Evolutionary conservation across 2,329 filamentous ascomycete species (phyloP).

Genomic region (Arthrocladium fulminans): DNA sequence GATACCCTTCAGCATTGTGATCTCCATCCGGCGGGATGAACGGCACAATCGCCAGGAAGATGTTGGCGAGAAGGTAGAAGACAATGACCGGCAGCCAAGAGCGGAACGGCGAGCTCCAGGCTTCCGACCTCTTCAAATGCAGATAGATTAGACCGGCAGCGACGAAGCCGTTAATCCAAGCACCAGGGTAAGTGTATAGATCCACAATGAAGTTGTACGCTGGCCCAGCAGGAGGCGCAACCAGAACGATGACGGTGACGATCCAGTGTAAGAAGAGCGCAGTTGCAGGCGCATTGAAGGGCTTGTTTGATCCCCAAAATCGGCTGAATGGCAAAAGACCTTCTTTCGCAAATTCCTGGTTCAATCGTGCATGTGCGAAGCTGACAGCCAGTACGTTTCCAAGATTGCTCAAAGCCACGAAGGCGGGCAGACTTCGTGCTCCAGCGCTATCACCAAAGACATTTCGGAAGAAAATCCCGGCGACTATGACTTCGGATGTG

Average conservation of each 20-base stretch:
- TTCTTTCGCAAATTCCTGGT: conserved; percentile 59
- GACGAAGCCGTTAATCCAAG: conserved; percentile 28
- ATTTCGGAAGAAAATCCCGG: conserved; percentile 51
- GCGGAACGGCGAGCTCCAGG: conserved; percentile 42
- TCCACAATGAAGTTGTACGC: conserved; percentile 45
- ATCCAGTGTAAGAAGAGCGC: conserved; percentile 55
- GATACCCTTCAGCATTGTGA: conserved; percentile 44
- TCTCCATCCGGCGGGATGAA: conserved; percentile 43
- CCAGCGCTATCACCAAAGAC: conserved; percentile 38
- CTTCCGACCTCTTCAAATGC: conserved; percentile 33
- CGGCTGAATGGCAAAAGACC: conserved; percentile 56
- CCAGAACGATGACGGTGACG: conserved; percentile 55
- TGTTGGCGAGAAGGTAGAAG: conserved; percentile 46
- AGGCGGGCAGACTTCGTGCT: conserved; percentile 36
- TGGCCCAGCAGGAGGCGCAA: conserved; percentile 58
- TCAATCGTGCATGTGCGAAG: conserved; percentile 45
- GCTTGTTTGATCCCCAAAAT: conserved; percentile 61
- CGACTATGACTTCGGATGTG: conserved; percentile 46
- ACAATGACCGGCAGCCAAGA: conserved; percentile 42
- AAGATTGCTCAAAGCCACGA: conserved; percentile 47
- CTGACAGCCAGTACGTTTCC: conserved; percentile 52
- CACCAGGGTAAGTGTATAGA: conserved; percentile 31
- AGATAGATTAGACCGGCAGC: conserved; percentile 42
- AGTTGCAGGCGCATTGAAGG: conserved; percentile 45
- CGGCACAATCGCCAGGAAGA: conserved; percentile 45